These are phyloP conservation scores for Globisporangium orthogonon DNA, from an alignment of 352 stramenopile genomes.

Conservation along the genomic window DNA sequence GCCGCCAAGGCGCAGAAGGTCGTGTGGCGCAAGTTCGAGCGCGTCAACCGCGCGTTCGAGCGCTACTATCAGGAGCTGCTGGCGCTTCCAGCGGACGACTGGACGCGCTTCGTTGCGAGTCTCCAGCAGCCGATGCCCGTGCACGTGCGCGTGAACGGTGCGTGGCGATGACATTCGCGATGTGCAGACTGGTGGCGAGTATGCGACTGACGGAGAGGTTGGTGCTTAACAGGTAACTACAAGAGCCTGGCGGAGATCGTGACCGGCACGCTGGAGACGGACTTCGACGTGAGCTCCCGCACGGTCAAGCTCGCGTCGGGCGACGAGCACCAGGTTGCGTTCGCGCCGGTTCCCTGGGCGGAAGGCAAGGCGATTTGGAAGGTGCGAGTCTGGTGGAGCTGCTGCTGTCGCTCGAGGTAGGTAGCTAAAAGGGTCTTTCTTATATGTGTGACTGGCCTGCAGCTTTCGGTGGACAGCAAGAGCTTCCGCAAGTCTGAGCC, in stretches of 20 bases:
- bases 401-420: too few relatives aligned
- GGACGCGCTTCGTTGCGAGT: constrained; percentile 66
- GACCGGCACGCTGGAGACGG: constrained; percentile 56
- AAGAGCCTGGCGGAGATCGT: constrained; percentile 77
- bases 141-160: constrained; percentile 84
- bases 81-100: constrained; percentile 63
- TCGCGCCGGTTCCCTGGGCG: constrained; percentile 63
- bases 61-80: constrained; percentile 79
- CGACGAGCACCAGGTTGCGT: constrained; percentile 43
- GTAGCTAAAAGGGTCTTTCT: too few relatives aligned
- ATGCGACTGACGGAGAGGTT: background rate
- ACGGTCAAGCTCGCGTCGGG: constrained; percentile 51
- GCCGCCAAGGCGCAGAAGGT: constrained; percentile 78
- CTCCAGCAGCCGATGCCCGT: constrained; percentile 75
- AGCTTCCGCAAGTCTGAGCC: constrained; percentile 83
- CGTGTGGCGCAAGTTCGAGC: constrained; percentile 84
- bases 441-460: too few relatives aligned
- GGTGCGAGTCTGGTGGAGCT: constrained; percentile 10
- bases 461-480: constrained; percentile 63
- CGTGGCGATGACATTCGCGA: constrained; percentile 1
- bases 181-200: background rate
- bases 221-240: constrained; percentile 34
- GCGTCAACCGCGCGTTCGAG: constrained; percentile 78
- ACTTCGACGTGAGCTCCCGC: constrained; percentile 57
- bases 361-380: constrained; percentile 71